Percentiles rank a stretch among this genome's conserved stretches.
These are phyloP conservation scores for Zychaea mexicana DNA, from an alignment of 371 early-diverging fungal species.

Conservation along the genomic window DNA sequence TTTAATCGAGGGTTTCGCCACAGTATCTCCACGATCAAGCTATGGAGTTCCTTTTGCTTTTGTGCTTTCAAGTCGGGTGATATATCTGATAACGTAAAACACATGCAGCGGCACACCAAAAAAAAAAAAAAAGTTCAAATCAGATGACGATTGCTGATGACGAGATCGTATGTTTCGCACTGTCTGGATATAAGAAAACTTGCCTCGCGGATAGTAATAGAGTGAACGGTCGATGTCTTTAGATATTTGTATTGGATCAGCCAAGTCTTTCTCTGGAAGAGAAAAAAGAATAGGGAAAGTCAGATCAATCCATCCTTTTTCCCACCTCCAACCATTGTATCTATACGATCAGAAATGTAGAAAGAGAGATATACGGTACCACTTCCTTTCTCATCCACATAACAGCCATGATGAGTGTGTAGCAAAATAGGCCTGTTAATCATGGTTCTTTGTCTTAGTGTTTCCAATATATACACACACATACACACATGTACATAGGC, in stretches of 20 bases:
- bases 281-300: not conserved
- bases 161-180: not conserved
- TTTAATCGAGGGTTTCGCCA: constrained; percentile 54
- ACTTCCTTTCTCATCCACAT: constrained; percentile 51
- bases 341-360: not conserved
- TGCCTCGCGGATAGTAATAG: constrained; percentile 55
- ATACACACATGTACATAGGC: too few relatives aligned
- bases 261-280: constrained; percentile 44
- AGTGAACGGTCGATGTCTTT: constrained; percentile 55
- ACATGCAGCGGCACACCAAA: not conserved
- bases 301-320: not conserved
- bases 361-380: too few relatives aligned
- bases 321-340: not conserved
- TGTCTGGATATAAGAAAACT: too few relatives aligned
- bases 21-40: constrained; percentile 50
- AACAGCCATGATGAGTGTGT: constrained; percentile 54
- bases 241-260: constrained; percentile 49
- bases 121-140: too few relatives aligned
- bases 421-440: constrained; percentile 46
- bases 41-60: constrained; percentile 52
- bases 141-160: too few relatives aligned
- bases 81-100: constrained; percentile 29
- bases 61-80: constrained; percentile 44
- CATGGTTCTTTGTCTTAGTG: not conserved
- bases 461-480: not conserved